These are phyloP conservation scores for Epichloe typhina DNA, from an alignment of 2,329 filamentous ascomycete genomes.

Conservation along the genomic window DNA sequence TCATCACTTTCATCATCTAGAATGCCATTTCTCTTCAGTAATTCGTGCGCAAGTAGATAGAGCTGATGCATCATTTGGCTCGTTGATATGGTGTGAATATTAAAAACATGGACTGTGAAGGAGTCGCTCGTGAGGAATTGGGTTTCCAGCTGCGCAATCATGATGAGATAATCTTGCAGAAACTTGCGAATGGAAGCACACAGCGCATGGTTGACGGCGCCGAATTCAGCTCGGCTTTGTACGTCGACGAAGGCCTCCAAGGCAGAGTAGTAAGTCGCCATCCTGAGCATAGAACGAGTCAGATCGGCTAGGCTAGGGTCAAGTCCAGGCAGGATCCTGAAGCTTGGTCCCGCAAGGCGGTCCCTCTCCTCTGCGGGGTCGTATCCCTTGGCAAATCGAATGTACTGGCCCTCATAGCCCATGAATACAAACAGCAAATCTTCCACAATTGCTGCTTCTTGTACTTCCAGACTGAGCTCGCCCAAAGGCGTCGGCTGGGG, in stretches of 20 bases:
- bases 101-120: slow-evolving; percentile 87
- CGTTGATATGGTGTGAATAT: slow-evolving; percentile 81
- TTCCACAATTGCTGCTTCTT: slow-evolving; percentile 79
- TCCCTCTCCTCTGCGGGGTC: slow-evolving; percentile 78
- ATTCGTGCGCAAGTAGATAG: slow-evolving; percentile 74
- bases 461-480: slow-evolving; percentile 62
- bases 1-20: slow-evolving; percentile 68
- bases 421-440: slow-evolving; percentile 92
- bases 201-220: slow-evolving; percentile 86
- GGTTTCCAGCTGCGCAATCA: slow-evolving; percentile 86
- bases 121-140: slow-evolving; percentile 78
- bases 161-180: slow-evolving; percentile 82
- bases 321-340: slow-evolving; percentile 66
- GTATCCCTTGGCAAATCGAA: slow-evolving; percentile 73
- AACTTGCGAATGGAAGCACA: slow-evolving; percentile 90
- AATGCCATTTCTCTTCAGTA: slow-evolving; percentile 77
- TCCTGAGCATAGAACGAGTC: slow-evolving; percentile 77
- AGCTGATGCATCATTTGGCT: slow-evolving; percentile 85
- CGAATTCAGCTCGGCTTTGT: slow-evolving; percentile 84
- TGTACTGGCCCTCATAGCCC: slow-evolving; percentile 97
- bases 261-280: slow-evolving; percentile 86
- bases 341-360: slow-evolving; percentile 68
- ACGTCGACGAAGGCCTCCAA: slow-evolving; percentile 90
- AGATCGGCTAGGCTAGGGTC: slow-evolving; percentile 87
- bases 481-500: slow-evolving; percentile 57